Percentiles rank a stretch among this genome's conserved stretches.
These are phyloP conservation scores for Macrophomina phaseolina DNA, from an alignment of 2,329 filamentous ascomycete species.

Conservation along the genomic window DNA sequence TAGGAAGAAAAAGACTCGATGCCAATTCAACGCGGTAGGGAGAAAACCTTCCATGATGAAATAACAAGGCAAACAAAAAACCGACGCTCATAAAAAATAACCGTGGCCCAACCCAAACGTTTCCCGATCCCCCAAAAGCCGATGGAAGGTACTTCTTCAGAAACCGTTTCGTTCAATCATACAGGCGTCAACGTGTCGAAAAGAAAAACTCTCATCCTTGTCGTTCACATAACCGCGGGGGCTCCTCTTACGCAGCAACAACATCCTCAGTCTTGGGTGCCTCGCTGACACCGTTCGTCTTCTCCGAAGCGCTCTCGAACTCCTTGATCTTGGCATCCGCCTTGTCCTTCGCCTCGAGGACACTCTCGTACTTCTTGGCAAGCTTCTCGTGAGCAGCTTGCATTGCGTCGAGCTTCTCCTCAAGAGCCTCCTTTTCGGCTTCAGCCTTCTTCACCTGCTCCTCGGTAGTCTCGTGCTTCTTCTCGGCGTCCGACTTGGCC, in stretches of 20 bases:
- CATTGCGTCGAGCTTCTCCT: conserved; percentile 21
- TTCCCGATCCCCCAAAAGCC: conserved; percentile 16
- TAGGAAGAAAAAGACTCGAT: background rate
- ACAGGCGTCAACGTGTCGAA: conserved; percentile 18
- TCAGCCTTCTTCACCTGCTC: conserved; percentile 35
- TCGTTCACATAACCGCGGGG: background rate
- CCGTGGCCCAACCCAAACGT: conserved; percentile 6
- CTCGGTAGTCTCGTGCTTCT: conserved; percentile 28
- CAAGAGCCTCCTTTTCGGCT: conserved; percentile 31
- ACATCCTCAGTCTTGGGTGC: background rate
- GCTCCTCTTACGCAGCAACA: conserved; percentile 6
- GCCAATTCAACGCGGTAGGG: conserved; percentile 1
- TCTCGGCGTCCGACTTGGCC: conserved; percentile 16
- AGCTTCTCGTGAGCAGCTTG: conserved; percentile 35
- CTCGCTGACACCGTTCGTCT: conserved; percentile 9
- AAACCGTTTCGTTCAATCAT: conserved; percentile 25
- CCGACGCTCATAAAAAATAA: conserved; percentile 1
- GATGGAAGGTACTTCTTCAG: conserved; percentile 14
- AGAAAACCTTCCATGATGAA: background rate
- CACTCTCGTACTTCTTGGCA: conserved; percentile 33
- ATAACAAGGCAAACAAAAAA: background rate
- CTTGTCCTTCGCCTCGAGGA: conserved; percentile 32
- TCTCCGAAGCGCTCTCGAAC: conserved; percentile 16
- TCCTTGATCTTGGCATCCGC: conserved; percentile 16
- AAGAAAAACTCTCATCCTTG: background rate